phyloP scores from a whole-genome alignment of 495 filamentous ascomycete genomes.

The Aspergillus kassunensis region DNA sequence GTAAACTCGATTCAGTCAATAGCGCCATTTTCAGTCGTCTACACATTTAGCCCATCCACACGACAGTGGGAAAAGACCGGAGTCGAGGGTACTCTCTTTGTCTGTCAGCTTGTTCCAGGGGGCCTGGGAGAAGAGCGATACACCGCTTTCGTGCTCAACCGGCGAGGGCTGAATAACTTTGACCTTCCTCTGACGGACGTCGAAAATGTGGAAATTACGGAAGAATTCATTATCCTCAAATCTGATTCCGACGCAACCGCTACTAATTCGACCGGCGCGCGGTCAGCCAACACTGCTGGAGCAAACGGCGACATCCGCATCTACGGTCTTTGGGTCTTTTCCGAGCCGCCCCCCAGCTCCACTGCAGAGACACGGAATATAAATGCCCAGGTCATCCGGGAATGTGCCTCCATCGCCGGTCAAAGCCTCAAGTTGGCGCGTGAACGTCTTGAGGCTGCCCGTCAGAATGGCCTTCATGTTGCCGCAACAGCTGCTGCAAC shows the following conservation, averaged over 20 bases:
- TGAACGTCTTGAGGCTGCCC: conserved; percentile 37
- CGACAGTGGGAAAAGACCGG: conserved; percentile 72
- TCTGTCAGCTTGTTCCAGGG: conserved; percentile 57
- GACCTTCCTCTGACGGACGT: conserved; percentile 44
- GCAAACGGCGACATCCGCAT: conserved; percentile 29
- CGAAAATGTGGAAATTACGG: conserved; percentile 56
- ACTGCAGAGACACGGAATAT: conserved; percentile 48
- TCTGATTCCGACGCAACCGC: conserved; percentile 20
- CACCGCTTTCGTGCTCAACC: conserved; percentile 57
- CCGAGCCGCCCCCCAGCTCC: conserved; percentile 50
- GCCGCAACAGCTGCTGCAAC: conserved; percentile 31
- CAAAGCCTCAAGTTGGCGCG: conserved; percentile 41
- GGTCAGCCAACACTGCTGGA: background rate
- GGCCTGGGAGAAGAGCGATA: conserved; percentile 48
- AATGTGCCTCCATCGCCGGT: conserved; percentile 51
- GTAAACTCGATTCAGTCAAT: conserved; percentile 66
- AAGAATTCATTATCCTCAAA: conserved; percentile 59
- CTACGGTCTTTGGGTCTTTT: conserved; percentile 64
- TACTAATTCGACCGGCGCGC: background rate
- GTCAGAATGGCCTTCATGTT: conserved; percentile 35
- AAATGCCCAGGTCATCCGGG: conserved; percentile 50
- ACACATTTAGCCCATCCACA: conserved; percentile 60
- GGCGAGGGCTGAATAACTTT: conserved; percentile 59
- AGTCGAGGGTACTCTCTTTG: conserved; percentile 77
- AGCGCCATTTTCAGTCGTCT: conserved; percentile 75